Evolutionary conservation across 2,329 filamentous ascomycete species (phyloP).

Genomic region (Phaeoacremonium minimum): DNA sequence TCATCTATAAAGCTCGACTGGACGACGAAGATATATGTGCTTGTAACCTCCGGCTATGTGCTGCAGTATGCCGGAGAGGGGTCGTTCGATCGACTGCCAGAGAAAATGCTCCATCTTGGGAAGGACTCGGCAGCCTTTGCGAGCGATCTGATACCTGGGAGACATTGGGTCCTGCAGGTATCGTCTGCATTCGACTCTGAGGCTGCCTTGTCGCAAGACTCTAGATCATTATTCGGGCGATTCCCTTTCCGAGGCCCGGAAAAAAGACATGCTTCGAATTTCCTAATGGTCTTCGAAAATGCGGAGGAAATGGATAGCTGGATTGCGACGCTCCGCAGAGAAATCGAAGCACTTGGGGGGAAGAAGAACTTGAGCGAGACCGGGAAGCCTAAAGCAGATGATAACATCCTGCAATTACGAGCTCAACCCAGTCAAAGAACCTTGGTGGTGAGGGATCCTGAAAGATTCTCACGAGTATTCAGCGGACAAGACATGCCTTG

Average conservation of each 20-base stretch:
- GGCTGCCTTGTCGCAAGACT: constrained; percentile 41
- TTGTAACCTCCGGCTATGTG: constrained; percentile 67
- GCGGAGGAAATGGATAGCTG: constrained; percentile 73
- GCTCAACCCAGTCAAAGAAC: constrained; percentile 40
- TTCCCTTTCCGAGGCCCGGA: constrained; percentile 56
- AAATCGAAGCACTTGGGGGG: constrained; percentile 68
- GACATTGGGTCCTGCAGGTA: constrained; percentile 76
- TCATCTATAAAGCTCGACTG: constrained; percentile 53
- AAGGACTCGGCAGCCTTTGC: constrained; percentile 75
- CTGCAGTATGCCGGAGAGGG: constrained; percentile 72
- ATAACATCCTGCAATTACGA: constrained; percentile 24
- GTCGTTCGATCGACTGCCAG: constrained; percentile 65
- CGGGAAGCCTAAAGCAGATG: constrained; percentile 43
- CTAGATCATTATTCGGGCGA: constrained; percentile 61
- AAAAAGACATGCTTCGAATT: constrained; percentile 54
- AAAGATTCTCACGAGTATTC: constrained; percentile 37
- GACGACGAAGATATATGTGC: constrained; percentile 67
- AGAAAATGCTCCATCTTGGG: constrained; percentile 69
- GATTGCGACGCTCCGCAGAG: constrained; percentile 63
- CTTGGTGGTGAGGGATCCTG: constrained; percentile 41
- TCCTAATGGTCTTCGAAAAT: constrained; percentile 69
- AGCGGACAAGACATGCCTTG: constrained; percentile 28
- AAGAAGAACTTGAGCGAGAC: constrained; percentile 60
- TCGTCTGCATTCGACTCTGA: constrained; percentile 61
- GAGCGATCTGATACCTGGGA: constrained; percentile 73